Conservation (phyloP, 2,329 filamentous ascomycete species). For the Phialophora expanda region DNA sequence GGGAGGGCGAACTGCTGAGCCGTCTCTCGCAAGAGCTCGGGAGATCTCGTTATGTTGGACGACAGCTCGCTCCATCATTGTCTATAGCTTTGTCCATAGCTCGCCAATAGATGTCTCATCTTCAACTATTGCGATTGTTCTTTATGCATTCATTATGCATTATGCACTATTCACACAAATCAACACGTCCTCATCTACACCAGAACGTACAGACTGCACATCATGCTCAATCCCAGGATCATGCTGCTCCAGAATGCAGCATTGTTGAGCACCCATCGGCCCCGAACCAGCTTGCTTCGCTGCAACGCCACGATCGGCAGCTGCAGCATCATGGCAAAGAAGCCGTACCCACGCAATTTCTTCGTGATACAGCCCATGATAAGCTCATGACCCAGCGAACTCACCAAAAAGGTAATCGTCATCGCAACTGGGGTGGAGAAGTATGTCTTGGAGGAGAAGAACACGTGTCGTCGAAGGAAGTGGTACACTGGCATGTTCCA, state of each 20-base stretch:
- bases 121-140: too few relatives aligned
- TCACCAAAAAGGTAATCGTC: constrained; percentile 88
- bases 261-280: constrained; percentile 80
- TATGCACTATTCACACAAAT: neutral
- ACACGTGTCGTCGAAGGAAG: constrained; percentile 93
- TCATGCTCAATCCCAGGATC: constrained; percentile 81
- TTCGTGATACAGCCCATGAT: constrained; percentile 98
- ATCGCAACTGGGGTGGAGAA: constrained; percentile 80
- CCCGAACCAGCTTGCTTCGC: constrained; percentile 75
- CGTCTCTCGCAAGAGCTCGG: neutral
- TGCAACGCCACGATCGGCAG: constrained; percentile 93
- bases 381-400: constrained; percentile 86
- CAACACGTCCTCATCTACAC: constrained; percentile 44
- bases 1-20: too few relatives aligned
- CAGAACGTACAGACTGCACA: constrained; percentile 66
- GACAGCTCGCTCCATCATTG: neutral
- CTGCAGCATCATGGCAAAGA: constrained; percentile 94
- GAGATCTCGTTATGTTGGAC: neutral
- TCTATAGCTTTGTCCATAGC: constrained; percentile 1
- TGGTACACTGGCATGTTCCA: constrained; percentile 99
- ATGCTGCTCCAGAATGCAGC: constrained; percentile 91
- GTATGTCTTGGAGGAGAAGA: constrained; percentile 76
- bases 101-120: neutral
- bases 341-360: constrained; percentile 93
- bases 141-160: neutral